These are phyloP conservation scores for Chalara sp. DNA, from an alignment of 2,329 filamentous ascomycete genomes.

Conservation along the genomic window DNA sequence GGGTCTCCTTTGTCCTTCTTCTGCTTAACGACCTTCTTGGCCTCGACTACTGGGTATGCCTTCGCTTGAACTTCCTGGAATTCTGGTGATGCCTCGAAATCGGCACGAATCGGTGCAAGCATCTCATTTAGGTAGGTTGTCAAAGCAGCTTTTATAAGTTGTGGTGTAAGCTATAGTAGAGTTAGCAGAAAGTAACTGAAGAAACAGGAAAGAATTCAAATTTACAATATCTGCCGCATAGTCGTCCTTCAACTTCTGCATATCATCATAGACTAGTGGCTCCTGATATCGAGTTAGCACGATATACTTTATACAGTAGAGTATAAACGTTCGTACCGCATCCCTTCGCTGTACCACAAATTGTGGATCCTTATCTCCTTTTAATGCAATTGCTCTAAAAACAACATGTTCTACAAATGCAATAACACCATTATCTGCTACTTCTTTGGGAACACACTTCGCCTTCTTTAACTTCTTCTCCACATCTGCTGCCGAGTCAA, in stretches of 20 bases:
- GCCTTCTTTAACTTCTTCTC: slow-evolving; percentile 84
- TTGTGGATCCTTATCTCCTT: slow-evolving; percentile 41
- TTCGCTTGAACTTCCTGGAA: slow-evolving; percentile 74
- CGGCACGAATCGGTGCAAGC: slow-evolving; percentile 69
- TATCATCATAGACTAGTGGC: slow-evolving; percentile 71
- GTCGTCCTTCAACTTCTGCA: slow-evolving; percentile 70
- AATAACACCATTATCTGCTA: slow-evolving; percentile 82
- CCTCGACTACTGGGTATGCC: slow-evolving; percentile 72
- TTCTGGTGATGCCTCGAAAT: slow-evolving; percentile 63
- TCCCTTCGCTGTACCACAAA: slow-evolving; percentile 64
- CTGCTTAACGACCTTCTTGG: slow-evolving; percentile 72
- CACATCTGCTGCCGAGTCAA: slow-evolving; percentile 70
- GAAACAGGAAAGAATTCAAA: slow-evolving; percentile 11
- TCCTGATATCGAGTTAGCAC: slow-evolving; percentile 42
- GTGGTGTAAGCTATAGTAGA: slow-evolving; percentile 61
- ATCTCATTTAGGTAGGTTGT: slow-evolving; percentile 66
- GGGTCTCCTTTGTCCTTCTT: slow-evolving; percentile 33
- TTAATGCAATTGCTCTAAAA: slow-evolving; percentile 67
- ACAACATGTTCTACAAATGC: slow-evolving; percentile 84
- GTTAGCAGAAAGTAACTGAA: not conserved
- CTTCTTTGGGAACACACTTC: slow-evolving; percentile 64
- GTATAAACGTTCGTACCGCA: no score
- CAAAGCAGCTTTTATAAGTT: slow-evolving; percentile 81
- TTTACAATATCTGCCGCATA: slow-evolving; percentile 71
- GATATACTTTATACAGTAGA: no score